phyloP scores from a whole-genome alignment of 768 basidiomycete species.

The Boletus rubescentipes region DNA sequence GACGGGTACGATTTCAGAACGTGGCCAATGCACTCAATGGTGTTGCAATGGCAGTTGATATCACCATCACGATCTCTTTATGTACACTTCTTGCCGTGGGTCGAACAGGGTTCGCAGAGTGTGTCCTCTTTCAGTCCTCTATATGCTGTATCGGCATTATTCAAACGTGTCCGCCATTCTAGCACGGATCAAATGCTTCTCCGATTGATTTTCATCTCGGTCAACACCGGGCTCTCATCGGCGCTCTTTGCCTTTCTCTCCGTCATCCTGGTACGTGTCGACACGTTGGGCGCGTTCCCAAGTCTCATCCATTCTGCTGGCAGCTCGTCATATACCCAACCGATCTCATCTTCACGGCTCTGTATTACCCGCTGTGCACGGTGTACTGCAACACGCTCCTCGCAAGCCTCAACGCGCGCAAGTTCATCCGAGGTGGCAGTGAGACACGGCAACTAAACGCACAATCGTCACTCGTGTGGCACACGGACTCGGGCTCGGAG shows the following conservation, averaged over 20 bases:
- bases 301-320: not conserved
- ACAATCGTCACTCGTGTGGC: conserved; percentile 11
- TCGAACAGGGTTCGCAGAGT: conserved; percentile 25
- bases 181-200: conserved; percentile 27
- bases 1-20: conserved; percentile 11
- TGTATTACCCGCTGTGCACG: conserved; percentile 33
- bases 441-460: not conserved
- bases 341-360: conserved; percentile 21
- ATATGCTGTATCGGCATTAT: not conserved
- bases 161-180: conserved; percentile 1
- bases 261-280: conserved; percentile 18
- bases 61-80: conserved; percentile 21
- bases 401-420: conserved; percentile 31
- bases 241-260: conserved; percentile 22
- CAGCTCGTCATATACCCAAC: conserved; percentile 26
- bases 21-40: conserved; percentile 13
- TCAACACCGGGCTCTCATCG: conserved; percentile 26
- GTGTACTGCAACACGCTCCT: conserved; percentile 36
- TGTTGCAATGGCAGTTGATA: conserved; percentile 14
- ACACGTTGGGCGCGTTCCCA: not conserved
- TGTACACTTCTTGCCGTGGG: conserved; percentile 24
- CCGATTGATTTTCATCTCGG: conserved; percentile 26
- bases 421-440: conserved; percentile 9
- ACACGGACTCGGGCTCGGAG: not conserved
- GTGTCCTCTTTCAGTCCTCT: not conserved